Base-by-base conservation (phyloP, 2,329 filamentous ascomycete species). In the Colletotrichum sidae region DNA sequence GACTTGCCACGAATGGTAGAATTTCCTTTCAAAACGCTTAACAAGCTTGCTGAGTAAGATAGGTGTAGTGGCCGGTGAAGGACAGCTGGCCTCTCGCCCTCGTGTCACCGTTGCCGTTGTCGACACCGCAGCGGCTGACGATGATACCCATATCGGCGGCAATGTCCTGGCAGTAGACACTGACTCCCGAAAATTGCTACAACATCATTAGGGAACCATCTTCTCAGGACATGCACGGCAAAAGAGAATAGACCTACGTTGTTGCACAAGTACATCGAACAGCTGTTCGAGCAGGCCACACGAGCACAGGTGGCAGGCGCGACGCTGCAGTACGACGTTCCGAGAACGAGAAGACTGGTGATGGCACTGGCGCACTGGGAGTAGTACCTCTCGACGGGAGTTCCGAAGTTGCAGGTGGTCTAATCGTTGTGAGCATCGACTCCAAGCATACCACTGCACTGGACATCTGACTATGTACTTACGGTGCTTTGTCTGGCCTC, bases 241-340 rank as follows among this genome's bases (percentile, higher is more conserved):
- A 45, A 45, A 45, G 42, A 13, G 17, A 6, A 4, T 17, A 15
- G 42, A 45, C 42, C 17, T 42, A 60, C 58, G 17, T 46, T 67
- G 53, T 67, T 67, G 49, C 63, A 67, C 2, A 67, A 44, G 41
- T 39, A 67, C n/a, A 67, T 67, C 2, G 39, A 42, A 12, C 58
- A 61, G 53, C 44, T 55, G 34, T 46, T 39, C 6, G 63, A 62
- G 49, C 63, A 62, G 52, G 46, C 53, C 11, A 67, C 59, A 3
- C 63, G 53, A 41, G 59, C 63, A 46, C 42, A 52, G 8, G 47
- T 37, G 13, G 53, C 45, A 4, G 17, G n/a, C 12, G 58, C 33
- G 2, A 39, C 58, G 12, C 63, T 50, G 49, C 63, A 67, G 6
- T 38, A 38, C 13, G 56, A 41, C 2, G 47, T 54, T 33, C 56